phyloP scores from a whole-genome alignment of 441 rosid genomes.

The Populus hybrid region DNA sequence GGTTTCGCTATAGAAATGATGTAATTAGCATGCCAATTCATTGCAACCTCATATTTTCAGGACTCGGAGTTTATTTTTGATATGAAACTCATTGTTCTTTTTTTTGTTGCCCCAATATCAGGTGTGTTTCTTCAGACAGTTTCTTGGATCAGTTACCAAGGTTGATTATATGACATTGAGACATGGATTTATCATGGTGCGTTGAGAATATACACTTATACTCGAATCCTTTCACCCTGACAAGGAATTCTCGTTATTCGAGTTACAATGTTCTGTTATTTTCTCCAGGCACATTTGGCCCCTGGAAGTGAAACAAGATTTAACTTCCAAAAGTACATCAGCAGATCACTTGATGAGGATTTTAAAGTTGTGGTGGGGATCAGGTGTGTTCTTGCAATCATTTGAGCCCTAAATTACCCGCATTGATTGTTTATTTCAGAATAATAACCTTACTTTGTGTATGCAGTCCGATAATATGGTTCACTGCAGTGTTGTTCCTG shows the following conservation, averaged over 20 bases:
- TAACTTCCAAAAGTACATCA: conserved; percentile 80
- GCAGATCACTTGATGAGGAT: conserved; percentile 84
- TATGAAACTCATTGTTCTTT: background rate
- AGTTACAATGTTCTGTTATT: background rate
- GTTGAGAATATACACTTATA: background rate
- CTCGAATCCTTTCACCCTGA: background rate
- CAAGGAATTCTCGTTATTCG: background rate
- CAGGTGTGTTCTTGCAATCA: conserved; percentile 39
- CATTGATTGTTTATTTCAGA: background rate
- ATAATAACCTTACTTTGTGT: conserved; percentile 4
- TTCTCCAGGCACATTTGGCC: conserved; percentile 79
- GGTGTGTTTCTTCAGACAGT: conserved; percentile 97
- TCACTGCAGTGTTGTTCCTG: conserved; percentile 61
- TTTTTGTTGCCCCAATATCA: conserved; percentile 22
- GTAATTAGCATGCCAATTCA: background rate
- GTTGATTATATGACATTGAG: conserved; percentile 83
- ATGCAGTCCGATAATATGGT: conserved; percentile 79
- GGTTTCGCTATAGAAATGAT: background rate
- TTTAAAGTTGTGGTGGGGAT: conserved; percentile 89
- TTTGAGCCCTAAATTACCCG: background rate
- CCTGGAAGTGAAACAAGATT: conserved; percentile 70
- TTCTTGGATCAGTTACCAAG: conserved; percentile 82
- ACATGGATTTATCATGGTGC: conserved; percentile 85
- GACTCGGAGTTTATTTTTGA: background rate
- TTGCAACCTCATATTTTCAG: background rate